Conservation (phyloP, 495 filamentous ascomycete species). For the Annulohypoxylon bovei region DNA sequence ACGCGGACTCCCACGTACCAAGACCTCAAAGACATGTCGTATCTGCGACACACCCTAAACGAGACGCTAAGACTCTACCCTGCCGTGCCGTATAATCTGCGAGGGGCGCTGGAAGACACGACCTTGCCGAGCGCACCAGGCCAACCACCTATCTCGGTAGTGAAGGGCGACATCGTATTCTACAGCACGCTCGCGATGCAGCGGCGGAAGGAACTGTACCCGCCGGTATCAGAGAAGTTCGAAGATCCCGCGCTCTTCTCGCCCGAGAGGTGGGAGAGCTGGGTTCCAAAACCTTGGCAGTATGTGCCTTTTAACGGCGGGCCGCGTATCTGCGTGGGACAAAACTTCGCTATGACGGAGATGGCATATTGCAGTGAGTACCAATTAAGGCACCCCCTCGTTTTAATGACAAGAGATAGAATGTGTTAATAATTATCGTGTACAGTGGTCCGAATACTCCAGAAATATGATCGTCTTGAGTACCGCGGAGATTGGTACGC, state of each 20-base stretch:
- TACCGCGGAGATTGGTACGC: slow-evolving; percentile 55
- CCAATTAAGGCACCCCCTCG: not conserved
- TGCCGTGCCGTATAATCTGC: slow-evolving; percentile 61
- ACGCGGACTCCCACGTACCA: slow-evolving; percentile 49
- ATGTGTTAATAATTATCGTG: not conserved
- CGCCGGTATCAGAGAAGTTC: slow-evolving; percentile 50
- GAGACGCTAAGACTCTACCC: slow-evolving; percentile 63
- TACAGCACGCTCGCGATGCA: slow-evolving; percentile 64
- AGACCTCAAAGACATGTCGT: slow-evolving; percentile 52
- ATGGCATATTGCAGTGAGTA: slow-evolving; percentile 55
- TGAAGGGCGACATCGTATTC: slow-evolving; percentile 50
- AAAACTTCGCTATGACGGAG: slow-evolving; percentile 68
- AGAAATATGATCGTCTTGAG: slow-evolving; percentile 67
- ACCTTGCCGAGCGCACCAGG: slow-evolving; percentile 53
- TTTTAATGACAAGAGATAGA: not conserved
- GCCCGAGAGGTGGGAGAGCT: slow-evolving; percentile 65
- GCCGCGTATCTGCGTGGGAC: slow-evolving; percentile 61
- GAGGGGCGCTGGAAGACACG: slow-evolving; percentile 57
- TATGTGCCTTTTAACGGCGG: slow-evolving; percentile 72
- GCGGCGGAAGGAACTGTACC: slow-evolving; percentile 59
- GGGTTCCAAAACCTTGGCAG: slow-evolving; percentile 67
- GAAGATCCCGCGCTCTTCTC: slow-evolving; percentile 61
- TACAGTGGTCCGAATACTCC: slow-evolving; percentile 65
- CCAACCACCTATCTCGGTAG: slow-evolving; percentile 50
- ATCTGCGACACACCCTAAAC: slow-evolving; percentile 54